These are phyloP conservation scores for Ustilago xerochloae DNA, from an alignment of 1,284 basidiomycete species.

Conservation along the genomic window DNA sequence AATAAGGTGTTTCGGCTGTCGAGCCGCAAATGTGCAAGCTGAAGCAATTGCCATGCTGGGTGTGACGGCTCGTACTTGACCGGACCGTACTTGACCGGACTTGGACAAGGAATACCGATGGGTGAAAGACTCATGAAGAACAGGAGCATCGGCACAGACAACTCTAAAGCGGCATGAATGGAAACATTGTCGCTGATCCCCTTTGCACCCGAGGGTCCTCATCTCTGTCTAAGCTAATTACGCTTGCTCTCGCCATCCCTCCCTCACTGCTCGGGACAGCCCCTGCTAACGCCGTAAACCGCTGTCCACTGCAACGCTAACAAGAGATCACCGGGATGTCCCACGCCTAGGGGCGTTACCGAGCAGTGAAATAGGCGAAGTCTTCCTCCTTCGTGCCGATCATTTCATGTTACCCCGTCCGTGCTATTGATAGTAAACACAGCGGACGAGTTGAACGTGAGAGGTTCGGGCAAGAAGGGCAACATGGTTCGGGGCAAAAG, in stretches of 20 bases:
- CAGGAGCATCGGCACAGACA: neutral
- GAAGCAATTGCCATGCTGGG: neutral
- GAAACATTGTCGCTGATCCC: neutral
- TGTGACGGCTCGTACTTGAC: neutral
- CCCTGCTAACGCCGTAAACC: neutral
- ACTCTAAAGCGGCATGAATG: neutral
- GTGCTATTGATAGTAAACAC: neutral
- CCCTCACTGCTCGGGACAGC: too few relatives aligned
- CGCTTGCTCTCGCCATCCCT: too few relatives aligned
- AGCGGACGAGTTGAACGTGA: neutral
- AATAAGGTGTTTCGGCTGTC: neutral
- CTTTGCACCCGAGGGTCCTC: slow-evolving; percentile 1
- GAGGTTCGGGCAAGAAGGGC: too few relatives aligned
- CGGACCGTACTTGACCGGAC: neutral
- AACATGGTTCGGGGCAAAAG: too few relatives aligned
- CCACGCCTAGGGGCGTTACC: neutral
- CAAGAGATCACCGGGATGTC: neutral
- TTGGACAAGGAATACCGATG: too few relatives aligned
- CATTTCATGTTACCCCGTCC: neutral
- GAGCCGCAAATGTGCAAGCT: neutral
- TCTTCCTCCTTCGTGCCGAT: neutral
- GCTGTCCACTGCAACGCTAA: neutral
- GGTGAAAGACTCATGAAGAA: too few relatives aligned
- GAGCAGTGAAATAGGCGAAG: neutral
- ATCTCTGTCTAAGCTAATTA: neutral